Percentiles rank a stretch among this genome's conserved stretches.
Conservation (phyloP, 345 rosid genomes). For the Brassica carinata region DNA sequence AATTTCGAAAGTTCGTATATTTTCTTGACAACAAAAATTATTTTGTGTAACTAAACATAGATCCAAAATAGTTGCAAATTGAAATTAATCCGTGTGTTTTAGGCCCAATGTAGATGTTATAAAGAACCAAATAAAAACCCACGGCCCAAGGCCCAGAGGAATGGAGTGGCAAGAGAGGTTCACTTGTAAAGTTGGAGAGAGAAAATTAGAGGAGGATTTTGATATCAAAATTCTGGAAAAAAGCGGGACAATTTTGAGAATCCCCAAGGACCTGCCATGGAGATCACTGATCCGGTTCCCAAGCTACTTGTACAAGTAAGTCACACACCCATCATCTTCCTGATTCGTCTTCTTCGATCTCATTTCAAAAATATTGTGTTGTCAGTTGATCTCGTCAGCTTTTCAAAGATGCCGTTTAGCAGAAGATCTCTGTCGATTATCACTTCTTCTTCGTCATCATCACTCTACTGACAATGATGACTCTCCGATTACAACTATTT, state of each 20-base stretch:
- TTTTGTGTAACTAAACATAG: too few species aligned
- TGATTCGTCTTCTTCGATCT: neutral
- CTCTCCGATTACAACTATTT: slow-evolving; percentile 48
- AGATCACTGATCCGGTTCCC: neutral
- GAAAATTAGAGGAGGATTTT: too few species aligned
- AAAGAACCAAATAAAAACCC: too few species aligned
- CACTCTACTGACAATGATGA: slow-evolving; percentile 34
- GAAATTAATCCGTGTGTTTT: too few species aligned
- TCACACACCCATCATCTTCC: slow-evolving; percentile 2
- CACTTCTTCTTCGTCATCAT: slow-evolving; percentile 48
- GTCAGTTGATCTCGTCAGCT: slow-evolving; percentile 67
- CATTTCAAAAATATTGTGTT: neutral
- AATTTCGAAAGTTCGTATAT: too few species aligned
- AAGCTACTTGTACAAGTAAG: slow-evolving; percentile 35
- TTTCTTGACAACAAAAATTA: too few species aligned
- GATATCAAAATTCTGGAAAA: too few species aligned
- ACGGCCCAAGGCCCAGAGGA: too few species aligned
- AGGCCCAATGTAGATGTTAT: too few species aligned
- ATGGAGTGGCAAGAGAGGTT: too few species aligned
- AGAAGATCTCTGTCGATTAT: slow-evolving; percentile 69
- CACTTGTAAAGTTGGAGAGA: too few species aligned
- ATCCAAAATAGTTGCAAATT: too few species aligned
- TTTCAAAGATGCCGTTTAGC: slow-evolving; percentile 76
- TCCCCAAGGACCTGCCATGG: slow-evolving; percentile 12
- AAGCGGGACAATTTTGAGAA: neutral